Conservation (phyloP, 2,329 filamentous ascomycete species). For the Botrytis tulipae region DNA sequence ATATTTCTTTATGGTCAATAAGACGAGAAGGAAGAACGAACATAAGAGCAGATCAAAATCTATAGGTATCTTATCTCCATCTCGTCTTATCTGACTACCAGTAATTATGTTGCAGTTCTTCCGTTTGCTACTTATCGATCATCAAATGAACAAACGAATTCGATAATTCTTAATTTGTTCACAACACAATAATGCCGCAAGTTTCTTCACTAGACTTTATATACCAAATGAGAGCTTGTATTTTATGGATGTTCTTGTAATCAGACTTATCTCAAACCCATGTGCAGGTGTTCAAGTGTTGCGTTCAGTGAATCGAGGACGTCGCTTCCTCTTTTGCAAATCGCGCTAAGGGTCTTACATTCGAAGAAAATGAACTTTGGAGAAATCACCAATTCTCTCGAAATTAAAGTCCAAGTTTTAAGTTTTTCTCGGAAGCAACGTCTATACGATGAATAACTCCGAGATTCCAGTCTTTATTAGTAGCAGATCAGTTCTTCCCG, state of each 20-base stretch:
- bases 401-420: neutral
- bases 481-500: neutral
- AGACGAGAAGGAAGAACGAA: neutral
- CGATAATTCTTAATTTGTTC: neutral
- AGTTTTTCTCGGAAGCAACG: neutral
- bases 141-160: neutral
- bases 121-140: neutral
- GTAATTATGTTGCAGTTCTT: neutral
- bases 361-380: neutral
- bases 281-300: neutral
- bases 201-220: neutral
- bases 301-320: neutral
- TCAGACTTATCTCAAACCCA: too few species aligned
- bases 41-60: neutral
- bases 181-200: neutral
- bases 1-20: neutral
- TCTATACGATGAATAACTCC: neutral
- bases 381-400: accelerated
- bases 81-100: neutral
- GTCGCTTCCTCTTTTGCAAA: neutral
- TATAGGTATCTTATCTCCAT: neutral
- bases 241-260: neutral
- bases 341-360: too few species aligned
- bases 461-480: neutral
- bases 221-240: neutral